Evolutionary conservation across 2,329 filamentous ascomycete species (phyloP).

Genomic region (Ophiostoma tasmaniense): DNA sequence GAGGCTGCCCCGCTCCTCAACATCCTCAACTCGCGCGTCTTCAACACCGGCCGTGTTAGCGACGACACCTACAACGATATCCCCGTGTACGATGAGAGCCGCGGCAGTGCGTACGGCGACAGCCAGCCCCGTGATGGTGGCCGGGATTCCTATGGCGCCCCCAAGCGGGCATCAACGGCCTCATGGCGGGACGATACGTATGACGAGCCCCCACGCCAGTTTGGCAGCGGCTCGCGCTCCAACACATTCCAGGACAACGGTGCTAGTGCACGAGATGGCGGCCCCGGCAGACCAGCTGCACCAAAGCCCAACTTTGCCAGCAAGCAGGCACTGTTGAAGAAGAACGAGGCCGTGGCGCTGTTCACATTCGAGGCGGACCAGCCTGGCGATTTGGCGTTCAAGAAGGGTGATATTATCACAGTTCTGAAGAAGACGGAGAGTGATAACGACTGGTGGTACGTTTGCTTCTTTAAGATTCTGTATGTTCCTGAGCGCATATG

Average conservation of each 20-base stretch:
- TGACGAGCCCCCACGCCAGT: slow-evolving; percentile 41
- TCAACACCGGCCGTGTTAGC: slow-evolving; percentile 49
- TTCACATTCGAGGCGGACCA: slow-evolving; percentile 95
- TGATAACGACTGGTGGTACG: slow-evolving; percentile 88
- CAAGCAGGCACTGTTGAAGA: slow-evolving; percentile 47
- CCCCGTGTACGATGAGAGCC: slow-evolving; percentile 75
- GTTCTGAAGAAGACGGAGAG: slow-evolving; percentile 92
- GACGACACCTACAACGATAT: slow-evolving; percentile 84
- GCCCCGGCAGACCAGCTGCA: slow-evolving; percentile 70
- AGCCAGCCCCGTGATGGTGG: slow-evolving; percentile 38
- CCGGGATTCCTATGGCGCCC: not conserved
- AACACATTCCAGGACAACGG: slow-evolving; percentile 41
- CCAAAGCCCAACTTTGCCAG: slow-evolving; percentile 77
- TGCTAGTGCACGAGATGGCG: slow-evolving; percentile 36
- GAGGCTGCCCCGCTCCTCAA: slow-evolving; percentile 77
- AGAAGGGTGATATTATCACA: slow-evolving; percentile 94
- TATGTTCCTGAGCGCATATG: too few species aligned
- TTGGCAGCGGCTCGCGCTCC: slow-evolving; percentile 37
- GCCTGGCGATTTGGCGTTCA: slow-evolving; percentile 85
- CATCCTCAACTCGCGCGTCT: slow-evolving; percentile 76
- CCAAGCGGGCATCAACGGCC: slow-evolving; percentile 30
- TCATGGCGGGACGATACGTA: slow-evolving; percentile 67
- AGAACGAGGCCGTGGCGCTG: slow-evolving; percentile 80
- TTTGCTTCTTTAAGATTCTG: slow-evolving; percentile 21
- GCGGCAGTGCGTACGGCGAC: slow-evolving; percentile 55